Evolutionary conservation across 495 filamentous ascomycete genomes (phyloP), one percentile per base, ranked within the genome.

Genomic region (Penicillium daleae): DNA sequence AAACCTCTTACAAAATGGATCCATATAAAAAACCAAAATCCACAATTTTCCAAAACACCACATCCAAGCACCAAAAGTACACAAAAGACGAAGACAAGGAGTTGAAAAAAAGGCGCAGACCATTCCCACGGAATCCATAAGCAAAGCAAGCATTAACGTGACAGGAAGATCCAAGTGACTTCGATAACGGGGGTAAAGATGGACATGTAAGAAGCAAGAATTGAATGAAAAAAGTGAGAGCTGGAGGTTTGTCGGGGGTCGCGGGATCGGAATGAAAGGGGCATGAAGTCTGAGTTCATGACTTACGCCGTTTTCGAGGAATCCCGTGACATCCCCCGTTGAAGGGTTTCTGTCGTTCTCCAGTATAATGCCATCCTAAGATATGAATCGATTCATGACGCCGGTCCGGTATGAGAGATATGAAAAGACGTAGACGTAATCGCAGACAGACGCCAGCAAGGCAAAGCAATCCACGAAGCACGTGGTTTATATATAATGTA

Each of bases 401-500:
- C 68, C 66, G 54, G 62, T 48, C 53, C 54, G 33, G 48, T 62
- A 58, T 50, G 46, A 29, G 26, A 40, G 40, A 66, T 52, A 64
- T 61, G 50, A 66, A 53, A 60, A 57, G 33, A 55, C 46, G 51
- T 40, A 51, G 32, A 63, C 53, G 51, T 58, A 42, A 66, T 24
- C 24, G 48, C 50, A 59, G 53, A 64, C 33, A 54, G 46, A 54
- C 51, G 51, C 29, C 51, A 24, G 31, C 31, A 54, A 54, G 51
- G 8, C 17, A 32, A 32, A 54, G 29, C 29, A 35, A 35, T 7
- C 31, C 40, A 31, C 13, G 9, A 26, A 13, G 22, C 48, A 60
- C 57, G 44, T 22, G 42, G 52, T 46, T 56, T 65, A 64, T 71
- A 71, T 65, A 64, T 71, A 71, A 62, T 71, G 48, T 71, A 71